Percentiles rank a stretch among this genome's conserved stretches.
Evolutionary conservation across 2,329 filamentous ascomycete genomes (phyloP).

Genomic region (Metarhizium guizhouense): DNA sequence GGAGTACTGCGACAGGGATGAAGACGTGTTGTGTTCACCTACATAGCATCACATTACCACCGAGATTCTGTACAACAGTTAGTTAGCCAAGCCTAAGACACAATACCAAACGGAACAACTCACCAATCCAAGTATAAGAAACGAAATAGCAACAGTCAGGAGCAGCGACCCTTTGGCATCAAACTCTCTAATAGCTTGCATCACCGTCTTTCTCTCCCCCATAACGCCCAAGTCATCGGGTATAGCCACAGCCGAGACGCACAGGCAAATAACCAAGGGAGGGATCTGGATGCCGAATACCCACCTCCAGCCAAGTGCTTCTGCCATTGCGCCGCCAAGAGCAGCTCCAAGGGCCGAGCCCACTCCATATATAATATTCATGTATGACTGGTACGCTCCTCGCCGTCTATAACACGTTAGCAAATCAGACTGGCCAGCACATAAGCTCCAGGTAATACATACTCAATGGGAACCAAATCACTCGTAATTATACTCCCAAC

Average conservation of each 20-base stretch:
- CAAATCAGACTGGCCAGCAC: not conserved
- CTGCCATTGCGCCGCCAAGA: conserved; percentile 60
- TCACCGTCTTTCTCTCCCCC: conserved; percentile 32
- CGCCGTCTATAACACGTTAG: conserved; percentile 29
- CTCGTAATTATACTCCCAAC: conserved; percentile 64
- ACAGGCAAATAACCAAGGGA: conserved; percentile 35
- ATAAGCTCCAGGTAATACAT: conserved; percentile 16
- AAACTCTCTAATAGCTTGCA: conserved; percentile 45
- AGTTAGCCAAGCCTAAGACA: not conserved
- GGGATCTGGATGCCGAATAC: conserved; percentile 57
- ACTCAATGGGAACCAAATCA: conserved; percentile 66
- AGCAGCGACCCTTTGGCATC: conserved; percentile 47
- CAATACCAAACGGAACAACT: conserved; percentile 1
- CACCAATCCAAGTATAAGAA: conserved; percentile 50
- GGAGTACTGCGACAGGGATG: no score
- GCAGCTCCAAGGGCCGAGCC: conserved; percentile 54
- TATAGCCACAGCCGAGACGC: conserved; percentile 36
- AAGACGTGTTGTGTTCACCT: conserved; percentile 15
- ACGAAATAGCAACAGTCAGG: conserved; percentile 44
- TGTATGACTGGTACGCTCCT: conserved; percentile 64
- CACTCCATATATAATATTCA: conserved; percentile 57
- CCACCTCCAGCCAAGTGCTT: conserved; percentile 65
- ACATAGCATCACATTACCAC: conserved; percentile 54
- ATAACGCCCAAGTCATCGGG: conserved; percentile 44
- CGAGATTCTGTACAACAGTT: conserved; percentile 38